phyloP scores from a whole-genome alignment of 495 filamentous ascomycete species.

The Penicillium verhagenii region DNA sequence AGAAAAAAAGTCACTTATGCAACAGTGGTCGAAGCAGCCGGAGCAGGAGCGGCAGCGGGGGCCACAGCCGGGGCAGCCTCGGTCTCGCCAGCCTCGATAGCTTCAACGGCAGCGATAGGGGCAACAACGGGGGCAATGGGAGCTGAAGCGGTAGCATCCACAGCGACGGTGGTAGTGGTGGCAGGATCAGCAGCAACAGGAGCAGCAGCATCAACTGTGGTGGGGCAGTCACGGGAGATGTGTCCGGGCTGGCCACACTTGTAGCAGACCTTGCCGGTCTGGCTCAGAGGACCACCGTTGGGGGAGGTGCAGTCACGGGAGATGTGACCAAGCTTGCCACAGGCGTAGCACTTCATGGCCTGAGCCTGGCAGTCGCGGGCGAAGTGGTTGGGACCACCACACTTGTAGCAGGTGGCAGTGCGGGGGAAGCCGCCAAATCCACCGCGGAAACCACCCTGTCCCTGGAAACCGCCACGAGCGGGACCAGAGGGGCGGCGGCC shows the following conservation, averaged over 20 bases:
- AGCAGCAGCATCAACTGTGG: slow-evolving; percentile 51
- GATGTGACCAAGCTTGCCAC: slow-evolving; percentile 98
- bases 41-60: slow-evolving; percentile 44
- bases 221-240: slow-evolving; percentile 90
- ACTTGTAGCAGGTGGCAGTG: slow-evolving; percentile 97
- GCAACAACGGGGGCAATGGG: slow-evolving; percentile 40
- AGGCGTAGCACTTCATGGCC: slow-evolving; percentile 99
- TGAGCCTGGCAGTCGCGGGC: slow-evolving; percentile 99
- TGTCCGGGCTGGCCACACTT: slow-evolving; percentile 93
- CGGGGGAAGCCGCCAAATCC: slow-evolving; percentile 69
- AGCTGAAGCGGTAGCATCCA: slow-evolving; percentile 44
- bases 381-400: slow-evolving; percentile 97
- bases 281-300: slow-evolving; percentile 93
- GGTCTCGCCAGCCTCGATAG: slow-evolving; percentile 20
- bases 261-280: slow-evolving; percentile 98
- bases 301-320: slow-evolving; percentile 96
- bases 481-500: slow-evolving; percentile 58
- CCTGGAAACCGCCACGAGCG: slow-evolving; percentile 25
- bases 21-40: slow-evolving; percentile 15
- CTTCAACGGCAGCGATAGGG: slow-evolving; percentile 22
- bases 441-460: slow-evolving; percentile 52
- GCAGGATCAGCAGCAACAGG: slow-evolving; percentile 13
- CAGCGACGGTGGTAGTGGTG: slow-evolving; percentile 22
- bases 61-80: slow-evolving; percentile 39
- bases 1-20: slow-evolving; percentile 44